phyloP scores from a whole-genome alignment of 2,329 filamentous ascomycete genomes.

The Fusarium bulbicola region DNA sequence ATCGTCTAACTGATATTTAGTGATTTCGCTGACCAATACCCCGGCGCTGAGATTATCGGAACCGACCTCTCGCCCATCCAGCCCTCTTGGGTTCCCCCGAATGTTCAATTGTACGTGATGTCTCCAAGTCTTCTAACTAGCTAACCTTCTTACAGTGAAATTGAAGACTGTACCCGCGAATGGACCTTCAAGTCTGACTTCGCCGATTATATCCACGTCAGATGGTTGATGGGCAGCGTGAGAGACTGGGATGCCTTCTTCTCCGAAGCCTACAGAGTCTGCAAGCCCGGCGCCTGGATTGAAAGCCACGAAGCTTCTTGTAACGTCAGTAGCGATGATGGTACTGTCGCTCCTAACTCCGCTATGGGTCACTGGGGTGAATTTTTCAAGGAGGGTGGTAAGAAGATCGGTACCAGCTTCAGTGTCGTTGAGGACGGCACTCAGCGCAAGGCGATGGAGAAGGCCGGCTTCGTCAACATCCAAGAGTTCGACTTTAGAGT shows the following conservation, averaged over 20 bases:
- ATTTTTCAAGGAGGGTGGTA: constrained; percentile 43
- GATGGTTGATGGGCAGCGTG: constrained; percentile 65
- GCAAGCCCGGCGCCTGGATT: constrained; percentile 63
- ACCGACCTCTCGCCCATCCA: constrained; percentile 60
- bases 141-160: constrained; percentile 4
- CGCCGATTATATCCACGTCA: constrained; percentile 70
- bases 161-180: constrained; percentile 45
- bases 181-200: constrained; percentile 45
- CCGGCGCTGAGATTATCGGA: constrained; percentile 56
- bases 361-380: constrained; percentile 43
- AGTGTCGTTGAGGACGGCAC: constrained; percentile 33
- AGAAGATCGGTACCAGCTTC: constrained; percentile 45
- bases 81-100: constrained; percentile 47
- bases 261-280: constrained; percentile 59
- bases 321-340: constrained; percentile 43
- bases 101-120: constrained; percentile 51
- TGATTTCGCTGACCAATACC: constrained; percentile 57
- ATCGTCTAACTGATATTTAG: constrained; percentile 44
- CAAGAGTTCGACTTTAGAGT: constrained; percentile 39
- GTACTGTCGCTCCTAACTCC: constrained; percentile 38
- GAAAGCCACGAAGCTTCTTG: constrained; percentile 46
- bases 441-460: constrained; percentile 31
- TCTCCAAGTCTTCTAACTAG: neutral
- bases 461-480: constrained; percentile 36
- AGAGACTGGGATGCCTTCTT: constrained; percentile 64